These are phyloP conservation scores for Cutaneotrichosporon arboriforme DNA, from an alignment of 1,284 basidiomycete genomes.

Conservation along the genomic window DNA sequence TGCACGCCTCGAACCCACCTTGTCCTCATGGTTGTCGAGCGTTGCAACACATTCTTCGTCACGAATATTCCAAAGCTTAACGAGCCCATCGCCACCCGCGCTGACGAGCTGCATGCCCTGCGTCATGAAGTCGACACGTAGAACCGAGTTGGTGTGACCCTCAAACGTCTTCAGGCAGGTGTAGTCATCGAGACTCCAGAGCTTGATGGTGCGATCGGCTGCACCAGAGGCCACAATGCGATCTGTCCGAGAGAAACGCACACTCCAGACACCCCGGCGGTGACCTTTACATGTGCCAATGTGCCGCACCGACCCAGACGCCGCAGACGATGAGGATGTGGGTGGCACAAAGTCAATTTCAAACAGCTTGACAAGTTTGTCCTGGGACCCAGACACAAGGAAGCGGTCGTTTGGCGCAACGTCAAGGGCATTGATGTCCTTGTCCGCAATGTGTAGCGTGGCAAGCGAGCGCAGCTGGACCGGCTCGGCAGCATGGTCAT, in stretches of 20 bases:
- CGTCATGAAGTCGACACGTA: conserved; percentile 84
- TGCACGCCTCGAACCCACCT: conserved; percentile 54
- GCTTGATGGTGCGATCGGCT: conserved; percentile 86
- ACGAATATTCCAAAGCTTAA: conserved; percentile 91
- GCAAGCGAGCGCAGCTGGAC: conserved; percentile 67
- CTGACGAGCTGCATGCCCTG: conserved; percentile 80
- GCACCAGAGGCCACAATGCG: conserved; percentile 85
- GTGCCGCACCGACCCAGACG: conserved; percentile 57
- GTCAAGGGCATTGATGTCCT: conserved; percentile 97
- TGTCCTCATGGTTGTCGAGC: conserved; percentile 93
- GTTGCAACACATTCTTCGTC: conserved; percentile 83
- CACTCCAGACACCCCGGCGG: conserved; percentile 93
- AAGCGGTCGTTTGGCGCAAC: conserved; percentile 83
- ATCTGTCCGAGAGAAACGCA: conserved; percentile 78
- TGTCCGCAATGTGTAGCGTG: conserved; percentile 94
- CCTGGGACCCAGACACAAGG: conserved; percentile 91
- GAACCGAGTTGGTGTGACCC: conserved; percentile 94
- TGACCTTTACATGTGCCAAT: conserved; percentile 90
- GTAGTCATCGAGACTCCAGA: conserved; percentile 91
- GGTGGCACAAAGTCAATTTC: conserved; percentile 57
- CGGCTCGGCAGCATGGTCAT: conserved; percentile 31
- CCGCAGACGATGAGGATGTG: conserved; percentile 21
- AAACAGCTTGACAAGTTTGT: conserved; percentile 89
- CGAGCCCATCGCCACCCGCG: conserved; percentile 83
- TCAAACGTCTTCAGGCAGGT: conserved; percentile 91